Percentiles rank a stretch among this genome's conserved stretches.
Evolutionary conservation across 352 stramenopile species (phyloP).

Genomic region (Thraustochytrium striatum): DNA sequence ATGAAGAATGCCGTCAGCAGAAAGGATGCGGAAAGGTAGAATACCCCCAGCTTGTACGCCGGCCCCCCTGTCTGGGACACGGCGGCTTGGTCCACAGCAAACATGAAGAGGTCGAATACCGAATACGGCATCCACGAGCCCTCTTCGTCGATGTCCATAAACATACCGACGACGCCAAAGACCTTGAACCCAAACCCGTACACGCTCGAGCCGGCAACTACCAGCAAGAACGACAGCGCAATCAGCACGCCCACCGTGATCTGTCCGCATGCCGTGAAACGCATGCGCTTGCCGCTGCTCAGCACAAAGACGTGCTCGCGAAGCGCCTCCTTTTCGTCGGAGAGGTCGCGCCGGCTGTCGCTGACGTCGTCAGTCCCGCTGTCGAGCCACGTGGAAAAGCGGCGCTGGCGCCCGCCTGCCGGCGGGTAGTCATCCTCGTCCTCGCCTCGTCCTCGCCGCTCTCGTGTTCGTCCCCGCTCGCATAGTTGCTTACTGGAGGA

Average conservation of each 20-base stretch:
- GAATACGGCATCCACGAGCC: slow-evolving; percentile 32
- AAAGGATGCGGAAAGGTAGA: neutral
- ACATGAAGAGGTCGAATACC: slow-evolving; percentile 3
- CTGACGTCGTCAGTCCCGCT: neutral
- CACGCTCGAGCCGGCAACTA: slow-evolving; percentile 58
- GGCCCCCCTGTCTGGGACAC: neutral
- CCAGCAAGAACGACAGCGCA: slow-evolving; percentile 54
- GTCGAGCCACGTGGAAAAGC: slow-evolving; percentile 13
- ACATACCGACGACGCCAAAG: slow-evolving; percentile 34
- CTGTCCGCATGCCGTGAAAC: slow-evolving; percentile 50
- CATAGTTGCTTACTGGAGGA: no score
- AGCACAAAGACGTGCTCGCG: neutral
- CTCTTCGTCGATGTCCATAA: slow-evolving; percentile 40
- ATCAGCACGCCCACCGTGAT: slow-evolving; percentile 29
- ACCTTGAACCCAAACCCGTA: slow-evolving; percentile 15
- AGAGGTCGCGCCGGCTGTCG: neutral
- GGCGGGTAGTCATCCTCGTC: no score
- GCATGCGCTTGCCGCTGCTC: slow-evolving; percentile 21
- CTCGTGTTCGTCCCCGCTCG: no score
- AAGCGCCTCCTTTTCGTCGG: neutral
- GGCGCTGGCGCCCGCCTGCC: slow-evolving; percentile 46
- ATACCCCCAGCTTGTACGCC: slow-evolving; percentile 5
- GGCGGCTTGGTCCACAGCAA: slow-evolving; percentile 17
- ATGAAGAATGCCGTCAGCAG: slow-evolving; percentile 17
- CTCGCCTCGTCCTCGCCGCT: no score